Evolutionary conservation across 2,329 filamentous ascomycete species (phyloP).

Genomic region (Phialocephala sp.): DNA sequence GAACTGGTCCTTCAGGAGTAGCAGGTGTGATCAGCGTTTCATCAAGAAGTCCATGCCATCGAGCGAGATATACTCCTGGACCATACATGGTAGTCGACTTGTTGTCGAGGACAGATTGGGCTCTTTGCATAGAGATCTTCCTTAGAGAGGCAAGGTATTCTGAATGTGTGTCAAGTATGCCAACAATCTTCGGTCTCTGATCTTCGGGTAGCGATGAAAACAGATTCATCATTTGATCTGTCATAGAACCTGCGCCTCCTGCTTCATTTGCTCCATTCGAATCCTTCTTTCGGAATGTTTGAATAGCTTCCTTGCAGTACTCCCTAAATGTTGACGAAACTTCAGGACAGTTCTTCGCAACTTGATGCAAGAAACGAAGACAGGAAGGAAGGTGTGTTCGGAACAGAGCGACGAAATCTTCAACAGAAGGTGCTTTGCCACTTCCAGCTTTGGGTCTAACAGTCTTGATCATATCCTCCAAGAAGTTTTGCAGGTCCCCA

Average conservation of each 20-base stretch:
- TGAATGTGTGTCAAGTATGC: constrained; percentile 64
- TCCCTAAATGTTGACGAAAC: constrained; percentile 26
- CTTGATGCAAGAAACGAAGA: constrained; percentile 74
- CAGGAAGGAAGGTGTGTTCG: constrained; percentile 65
- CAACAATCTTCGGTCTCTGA: constrained; percentile 53
- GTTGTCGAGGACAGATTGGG: constrained; percentile 8
- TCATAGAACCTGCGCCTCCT: constrained; percentile 25
- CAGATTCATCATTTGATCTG: constrained; percentile 14
- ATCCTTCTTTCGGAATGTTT: constrained; percentile 21
- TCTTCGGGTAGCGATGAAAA: constrained; percentile 50
- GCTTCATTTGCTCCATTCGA: constrained; percentile 5
- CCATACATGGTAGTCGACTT: constrained; percentile 13
- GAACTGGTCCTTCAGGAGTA: constrained; percentile 6
- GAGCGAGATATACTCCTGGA: constrained; percentile 13
- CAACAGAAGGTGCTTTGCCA: constrained; percentile 59
- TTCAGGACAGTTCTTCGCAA: constrained; percentile 68
- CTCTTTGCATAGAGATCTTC: neutral
- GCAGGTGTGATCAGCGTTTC: constrained; percentile 9
- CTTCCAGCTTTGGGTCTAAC: constrained; percentile 41
- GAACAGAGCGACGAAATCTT: constrained; percentile 73
- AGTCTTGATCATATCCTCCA: constrained; percentile 71
- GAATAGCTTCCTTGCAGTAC: constrained; percentile 26
- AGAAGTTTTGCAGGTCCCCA: constrained; percentile 68
- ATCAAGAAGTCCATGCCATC: constrained; percentile 13
- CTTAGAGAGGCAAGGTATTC: constrained; percentile 64